Conservation (phyloP, 148 eudicot species). For the Rhododendron henanense region DNA sequence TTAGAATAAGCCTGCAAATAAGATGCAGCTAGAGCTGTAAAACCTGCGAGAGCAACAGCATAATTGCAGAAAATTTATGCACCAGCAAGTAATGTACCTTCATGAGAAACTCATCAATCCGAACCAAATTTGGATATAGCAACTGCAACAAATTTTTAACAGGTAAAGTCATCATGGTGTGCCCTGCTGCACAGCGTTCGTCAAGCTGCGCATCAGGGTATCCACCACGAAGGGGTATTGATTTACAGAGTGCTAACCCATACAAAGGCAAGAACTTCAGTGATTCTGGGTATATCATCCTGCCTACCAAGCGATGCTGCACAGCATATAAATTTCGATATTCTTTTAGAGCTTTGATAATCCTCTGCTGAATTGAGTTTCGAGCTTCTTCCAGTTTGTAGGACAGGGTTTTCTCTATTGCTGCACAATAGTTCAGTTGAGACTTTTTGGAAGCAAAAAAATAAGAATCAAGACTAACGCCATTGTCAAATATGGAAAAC, state of each 20-base stretch:
- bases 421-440: constrained; percentile 34
- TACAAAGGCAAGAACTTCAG: constrained; percentile 75
- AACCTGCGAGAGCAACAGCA: constrained; percentile 12
- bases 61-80: constrained; percentile 1
- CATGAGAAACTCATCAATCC: constrained; percentile 67
- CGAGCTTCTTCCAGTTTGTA: constrained; percentile 89
- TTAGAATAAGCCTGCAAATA: constrained; percentile 36
- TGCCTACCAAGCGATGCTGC: constrained; percentile 83
- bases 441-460: background rate
- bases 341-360: constrained; percentile 79
- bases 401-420: constrained; percentile 80
- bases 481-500: background rate
- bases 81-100: constrained; percentile 41
- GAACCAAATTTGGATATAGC: constrained; percentile 75
- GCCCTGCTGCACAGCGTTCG: constrained; percentile 94
- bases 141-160: constrained; percentile 70
- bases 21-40: background rate
- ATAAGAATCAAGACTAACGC: background rate
- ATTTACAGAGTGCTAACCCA: constrained; percentile 72
- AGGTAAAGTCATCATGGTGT: constrained; percentile 89
- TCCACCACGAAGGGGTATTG: constrained; percentile 81
- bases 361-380: constrained; percentile 49
- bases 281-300: constrained; percentile 96
- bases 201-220: constrained; percentile 82
- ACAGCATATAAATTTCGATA: constrained; percentile 86